Conservation (phyloP, 208 protist genomes). For the Acanthamoeba castellanii region DNA sequence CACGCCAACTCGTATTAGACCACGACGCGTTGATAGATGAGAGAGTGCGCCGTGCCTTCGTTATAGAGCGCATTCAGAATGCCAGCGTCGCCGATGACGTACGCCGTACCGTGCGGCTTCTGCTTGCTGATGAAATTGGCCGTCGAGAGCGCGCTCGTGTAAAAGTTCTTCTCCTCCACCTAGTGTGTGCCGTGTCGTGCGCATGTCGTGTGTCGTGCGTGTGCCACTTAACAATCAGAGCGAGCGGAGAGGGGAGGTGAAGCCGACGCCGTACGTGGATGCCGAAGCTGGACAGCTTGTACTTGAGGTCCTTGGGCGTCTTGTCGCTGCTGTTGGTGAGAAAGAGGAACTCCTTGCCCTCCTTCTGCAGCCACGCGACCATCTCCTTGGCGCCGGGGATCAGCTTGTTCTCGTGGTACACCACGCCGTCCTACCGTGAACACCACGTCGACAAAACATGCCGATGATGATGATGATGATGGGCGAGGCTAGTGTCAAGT, state of each 20-base stretch:
- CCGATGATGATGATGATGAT: too few relatives aligned
- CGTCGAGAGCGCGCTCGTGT: conserved; percentile 57
- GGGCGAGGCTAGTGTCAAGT: too few relatives aligned
- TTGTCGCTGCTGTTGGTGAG: conserved; percentile 77
- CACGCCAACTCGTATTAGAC: not conserved
- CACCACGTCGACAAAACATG: not conserved
- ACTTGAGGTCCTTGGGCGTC: conserved; percentile 67
- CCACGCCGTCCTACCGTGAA: conserved; percentile 34
- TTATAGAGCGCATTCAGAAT: conserved; percentile 51
- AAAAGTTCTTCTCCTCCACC: conserved; percentile 60
- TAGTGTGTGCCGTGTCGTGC: too few relatives aligned
- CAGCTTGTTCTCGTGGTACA: conserved; percentile 71
- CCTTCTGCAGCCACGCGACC: conserved; percentile 62
- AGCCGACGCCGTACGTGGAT: not conserved
- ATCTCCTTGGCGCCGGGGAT: conserved; percentile 56
- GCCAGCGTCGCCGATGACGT: conserved; percentile 59
- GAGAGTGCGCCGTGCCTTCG: conserved; percentile 11
- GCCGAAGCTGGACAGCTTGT: conserved; percentile 70
- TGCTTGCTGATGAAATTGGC: conserved; percentile 51
- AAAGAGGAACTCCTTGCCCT: conserved; percentile 71
- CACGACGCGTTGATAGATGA: not conserved
- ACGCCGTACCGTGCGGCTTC: conserved; percentile 45
- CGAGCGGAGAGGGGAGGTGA: not conserved
- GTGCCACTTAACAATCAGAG: not conserved
- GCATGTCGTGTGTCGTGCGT: not conserved